Evolutionary conservation across 2,329 filamentous ascomycete species (phyloP).

Genomic region (Hysterium pulicare): DNA sequence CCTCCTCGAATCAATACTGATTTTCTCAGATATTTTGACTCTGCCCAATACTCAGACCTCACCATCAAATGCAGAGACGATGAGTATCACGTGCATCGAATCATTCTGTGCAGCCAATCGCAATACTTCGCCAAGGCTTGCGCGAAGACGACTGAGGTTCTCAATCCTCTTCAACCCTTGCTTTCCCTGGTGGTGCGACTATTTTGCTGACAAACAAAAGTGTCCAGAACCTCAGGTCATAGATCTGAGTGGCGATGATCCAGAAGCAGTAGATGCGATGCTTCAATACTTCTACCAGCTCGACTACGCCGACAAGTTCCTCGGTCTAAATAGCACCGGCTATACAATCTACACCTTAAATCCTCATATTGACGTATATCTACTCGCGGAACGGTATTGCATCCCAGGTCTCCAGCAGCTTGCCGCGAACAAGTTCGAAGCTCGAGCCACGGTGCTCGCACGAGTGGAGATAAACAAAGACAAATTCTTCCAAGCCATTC

Average conservation of each 20-base stretch:
- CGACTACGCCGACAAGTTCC: constrained; percentile 22
- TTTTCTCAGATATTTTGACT: too few species aligned
- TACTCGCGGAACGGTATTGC: constrained; percentile 27
- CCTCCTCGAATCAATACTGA: too few species aligned
- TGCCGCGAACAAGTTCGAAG: constrained; percentile 25
- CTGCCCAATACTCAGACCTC: constrained; percentile 1
- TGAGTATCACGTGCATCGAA: neutral
- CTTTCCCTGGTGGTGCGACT: too few species aligned
- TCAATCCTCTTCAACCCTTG: too few species aligned
- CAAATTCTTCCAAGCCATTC: constrained; percentile 21
- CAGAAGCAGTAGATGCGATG: constrained; percentile 30
- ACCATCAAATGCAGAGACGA: neutral
- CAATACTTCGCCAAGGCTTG: constrained; percentile 1
- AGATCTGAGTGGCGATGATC: constrained; percentile 28
- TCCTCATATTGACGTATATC: constrained; percentile 26
- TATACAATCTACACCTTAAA: constrained; percentile 20
- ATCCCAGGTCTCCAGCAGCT: constrained; percentile 23
- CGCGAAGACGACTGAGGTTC: too few species aligned
- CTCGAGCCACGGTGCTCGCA: constrained; percentile 18
- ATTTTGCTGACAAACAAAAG: neutral
- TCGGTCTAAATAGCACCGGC: constrained; percentile 14
- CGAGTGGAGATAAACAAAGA: constrained; percentile 22
- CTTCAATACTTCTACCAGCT: constrained; percentile 29
- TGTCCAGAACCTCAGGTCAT: constrained; percentile 3
- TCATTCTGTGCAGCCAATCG: constrained; percentile 1